phyloP scores from a whole-genome alignment of 306 rosid genomes.

The Nissolia schottii region DNA sequence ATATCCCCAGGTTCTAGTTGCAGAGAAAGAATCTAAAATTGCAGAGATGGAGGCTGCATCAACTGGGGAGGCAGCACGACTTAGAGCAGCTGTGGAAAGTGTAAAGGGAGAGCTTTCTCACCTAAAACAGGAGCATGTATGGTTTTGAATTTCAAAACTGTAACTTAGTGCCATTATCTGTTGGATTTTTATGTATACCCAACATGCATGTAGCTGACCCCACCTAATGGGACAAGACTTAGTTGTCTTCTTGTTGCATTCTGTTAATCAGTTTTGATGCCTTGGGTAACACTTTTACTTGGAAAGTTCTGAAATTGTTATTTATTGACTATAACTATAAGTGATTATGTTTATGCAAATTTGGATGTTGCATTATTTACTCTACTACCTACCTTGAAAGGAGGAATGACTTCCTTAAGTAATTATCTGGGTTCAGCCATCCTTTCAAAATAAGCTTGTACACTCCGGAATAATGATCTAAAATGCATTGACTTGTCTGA shows the following conservation, averaged over 20 bases:
- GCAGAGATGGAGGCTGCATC: conserved; percentile 99
- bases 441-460: conserved; percentile 1
- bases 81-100: conserved; percentile 83
- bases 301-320: conserved; percentile 8
- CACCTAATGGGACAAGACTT: no score
- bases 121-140: conserved; percentile 79
- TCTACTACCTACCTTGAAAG: background rate
- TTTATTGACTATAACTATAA: background rate
- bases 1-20: conserved; percentile 70
- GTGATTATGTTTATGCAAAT: conserved; percentile 14
- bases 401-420: background rate
- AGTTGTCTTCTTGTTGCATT: background rate
- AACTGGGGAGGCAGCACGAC: conserved; percentile 88
- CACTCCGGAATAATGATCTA: conserved; percentile 10
- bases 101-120: conserved; percentile 82
- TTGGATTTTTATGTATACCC: conserved; percentile 7
- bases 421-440: conserved; percentile 1
- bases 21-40: conserved; percentile 88
- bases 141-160: conserved; percentile 20
- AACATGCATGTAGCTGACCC: no score
- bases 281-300: background rate
- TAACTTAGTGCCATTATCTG: conserved; percentile 11
- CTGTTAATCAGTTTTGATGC: background rate
- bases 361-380: conserved; percentile 14
- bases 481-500: conserved; percentile 1